Evolutionary conservation across 495 filamentous ascomycete genomes (phyloP).

Genomic region (Podospora bellae-mahoneyi): DNA sequence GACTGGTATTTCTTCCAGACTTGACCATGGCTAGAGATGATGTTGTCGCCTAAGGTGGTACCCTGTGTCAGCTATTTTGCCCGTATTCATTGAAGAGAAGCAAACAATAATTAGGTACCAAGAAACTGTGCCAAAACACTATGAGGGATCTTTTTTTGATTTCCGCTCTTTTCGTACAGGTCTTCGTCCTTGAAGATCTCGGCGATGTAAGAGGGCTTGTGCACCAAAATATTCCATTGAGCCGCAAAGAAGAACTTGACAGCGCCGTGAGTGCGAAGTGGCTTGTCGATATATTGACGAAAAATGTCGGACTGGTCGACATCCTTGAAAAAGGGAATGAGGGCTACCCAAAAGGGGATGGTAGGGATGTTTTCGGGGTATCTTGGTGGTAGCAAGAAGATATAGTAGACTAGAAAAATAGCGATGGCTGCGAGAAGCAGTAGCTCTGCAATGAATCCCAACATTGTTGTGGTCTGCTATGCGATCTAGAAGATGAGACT

Average conservation of each 20-base stretch:
- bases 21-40: conserved; percentile 20
- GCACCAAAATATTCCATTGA: conserved; percentile 22
- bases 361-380: conserved; percentile 29
- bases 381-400: conserved; percentile 15
- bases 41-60: conserved; percentile 15
- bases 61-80: not conserved
- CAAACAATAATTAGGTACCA: conserved; percentile 28
- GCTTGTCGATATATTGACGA: conserved; percentile 28
- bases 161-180: conserved; percentile 44
- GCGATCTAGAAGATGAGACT: not conserved
- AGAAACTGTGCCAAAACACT: conserved; percentile 40
- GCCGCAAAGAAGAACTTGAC: conserved; percentile 41
- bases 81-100: not conserved
- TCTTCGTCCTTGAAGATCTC: conserved; percentile 49
- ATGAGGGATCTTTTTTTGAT: conserved; percentile 48
- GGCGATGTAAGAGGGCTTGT: conserved; percentile 38
- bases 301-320: conserved; percentile 35
- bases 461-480: conserved; percentile 4
- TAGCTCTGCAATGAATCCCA: conserved; percentile 8
- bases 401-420: not conserved
- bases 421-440: conserved; percentile 9
- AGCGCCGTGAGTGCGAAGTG: conserved; percentile 38
- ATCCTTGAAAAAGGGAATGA: conserved; percentile 31
- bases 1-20: conserved; percentile 18
- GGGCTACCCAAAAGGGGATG: conserved; percentile 30